Evolutionary conservation across 2,329 filamentous ascomycete species (phyloP).

Genomic region (Cladobotryum protrusum): DNA sequence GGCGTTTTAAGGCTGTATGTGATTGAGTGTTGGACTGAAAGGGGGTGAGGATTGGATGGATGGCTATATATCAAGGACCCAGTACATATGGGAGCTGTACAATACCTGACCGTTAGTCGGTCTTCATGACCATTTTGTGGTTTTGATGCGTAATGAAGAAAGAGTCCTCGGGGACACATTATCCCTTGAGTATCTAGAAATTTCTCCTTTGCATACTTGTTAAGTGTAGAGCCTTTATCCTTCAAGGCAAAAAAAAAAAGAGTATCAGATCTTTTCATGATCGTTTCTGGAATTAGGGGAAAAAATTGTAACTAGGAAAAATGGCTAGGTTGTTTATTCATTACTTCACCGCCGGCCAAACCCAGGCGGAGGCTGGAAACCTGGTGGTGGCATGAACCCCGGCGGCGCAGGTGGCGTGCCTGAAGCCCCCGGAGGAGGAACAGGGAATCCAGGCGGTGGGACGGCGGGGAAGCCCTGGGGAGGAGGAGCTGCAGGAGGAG

Average conservation of each 20-base stretch:
- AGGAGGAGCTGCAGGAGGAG: constrained; percentile 32
- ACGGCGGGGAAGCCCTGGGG: constrained; percentile 33
- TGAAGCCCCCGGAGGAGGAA: constrained; percentile 28
- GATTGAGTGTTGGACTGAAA: too few species aligned
- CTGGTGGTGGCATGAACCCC: constrained; percentile 35
- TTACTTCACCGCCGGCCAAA: constrained; percentile 30
- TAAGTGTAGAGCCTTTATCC: too few species aligned
- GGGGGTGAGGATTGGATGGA: neutral
- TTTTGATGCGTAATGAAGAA: constrained; percentile 7
- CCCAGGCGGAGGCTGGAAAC: constrained; percentile 42
- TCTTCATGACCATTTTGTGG: constrained; percentile 9
- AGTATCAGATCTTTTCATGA: neutral
- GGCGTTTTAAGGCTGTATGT: too few species aligned
- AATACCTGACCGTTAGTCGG: constrained; percentile 19
- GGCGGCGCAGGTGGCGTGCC: constrained; percentile 35
- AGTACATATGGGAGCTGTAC: constrained; percentile 17
- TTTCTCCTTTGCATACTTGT: too few species aligned
- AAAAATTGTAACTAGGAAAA: neutral
- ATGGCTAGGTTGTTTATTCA: neutral
- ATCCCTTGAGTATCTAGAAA: neutral
- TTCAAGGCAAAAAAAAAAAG: neutral
- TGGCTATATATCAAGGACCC: constrained; percentile 12
- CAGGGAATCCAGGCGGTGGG: constrained; percentile 35
- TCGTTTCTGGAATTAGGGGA: neutral
- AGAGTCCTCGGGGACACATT: constrained; percentile 6